Conservation (phyloP, 768 basidiomycete genomes). For the Boletus rufocinnamomeus region DNA sequence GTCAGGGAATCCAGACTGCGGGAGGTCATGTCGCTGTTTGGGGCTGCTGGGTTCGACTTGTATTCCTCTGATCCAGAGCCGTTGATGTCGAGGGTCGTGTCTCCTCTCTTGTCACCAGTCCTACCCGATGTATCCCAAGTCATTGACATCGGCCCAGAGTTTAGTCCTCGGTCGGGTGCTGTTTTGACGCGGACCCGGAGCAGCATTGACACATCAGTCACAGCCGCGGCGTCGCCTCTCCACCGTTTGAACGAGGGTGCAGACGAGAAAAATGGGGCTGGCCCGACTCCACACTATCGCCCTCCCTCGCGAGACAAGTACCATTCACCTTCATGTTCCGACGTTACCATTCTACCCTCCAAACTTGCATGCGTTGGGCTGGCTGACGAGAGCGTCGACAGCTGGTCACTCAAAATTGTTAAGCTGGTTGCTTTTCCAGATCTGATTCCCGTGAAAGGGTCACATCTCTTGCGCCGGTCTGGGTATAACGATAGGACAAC, state of each 20-base stretch:
- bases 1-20: constrained; percentile 67
- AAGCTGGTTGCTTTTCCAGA: constrained; percentile 79
- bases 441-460: constrained; percentile 47
- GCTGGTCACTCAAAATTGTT: constrained; percentile 76
- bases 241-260: constrained; percentile 4
- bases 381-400: constrained; percentile 64
- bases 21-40: constrained; percentile 61
- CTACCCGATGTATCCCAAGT: constrained; percentile 33
- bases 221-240: constrained; percentile 13
- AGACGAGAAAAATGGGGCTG: constrained; percentile 6
- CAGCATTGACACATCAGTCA: constrained; percentile 37
- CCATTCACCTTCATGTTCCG: constrained; percentile 54
- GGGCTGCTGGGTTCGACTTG: constrained; percentile 64
- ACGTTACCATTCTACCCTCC: constrained; percentile 64
- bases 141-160: constrained; percentile 32
- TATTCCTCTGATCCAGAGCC: constrained; percentile 51
- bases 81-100: constrained; percentile 33
- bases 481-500: constrained; percentile 2
- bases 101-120: constrained; percentile 36
- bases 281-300: constrained; percentile 8
- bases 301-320: constrained; percentile 41
- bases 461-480: constrained; percentile 10
- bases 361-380: constrained; percentile 79
- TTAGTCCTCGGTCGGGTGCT: constrained; percentile 40
- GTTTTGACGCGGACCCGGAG: constrained; percentile 52